These are phyloP conservation scores for Stropharia rugosoannulata DNA, from an alignment of 768 basidiomycete genomes.

Conservation along the genomic window DNA sequence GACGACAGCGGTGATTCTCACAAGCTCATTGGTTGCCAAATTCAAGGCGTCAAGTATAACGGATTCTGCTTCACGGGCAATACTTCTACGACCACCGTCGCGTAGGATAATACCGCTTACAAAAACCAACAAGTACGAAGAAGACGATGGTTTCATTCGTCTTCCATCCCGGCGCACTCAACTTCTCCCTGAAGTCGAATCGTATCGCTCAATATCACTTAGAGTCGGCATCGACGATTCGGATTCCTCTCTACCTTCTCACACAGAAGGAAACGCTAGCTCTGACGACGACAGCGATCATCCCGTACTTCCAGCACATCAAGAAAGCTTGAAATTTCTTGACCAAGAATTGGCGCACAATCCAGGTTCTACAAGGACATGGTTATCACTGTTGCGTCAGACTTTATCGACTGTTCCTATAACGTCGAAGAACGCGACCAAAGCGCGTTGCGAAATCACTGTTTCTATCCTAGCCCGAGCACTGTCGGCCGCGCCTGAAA, in stretches of 20 bases:
- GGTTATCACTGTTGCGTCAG: slow-evolving; percentile 65
- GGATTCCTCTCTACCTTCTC: slow-evolving; percentile 30
- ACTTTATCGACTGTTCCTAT: slow-evolving; percentile 62
- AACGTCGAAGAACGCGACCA: slow-evolving; percentile 65
- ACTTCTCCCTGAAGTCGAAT: slow-evolving; percentile 27
- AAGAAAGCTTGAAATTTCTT: slow-evolving; percentile 55
- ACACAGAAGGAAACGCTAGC: slow-evolving; percentile 28
- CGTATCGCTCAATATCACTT: slow-evolving; percentile 51
- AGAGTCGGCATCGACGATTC: slow-evolving; percentile 29
- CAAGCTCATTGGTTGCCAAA: slow-evolving; percentile 2
- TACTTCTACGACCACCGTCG: slow-evolving; percentile 53
- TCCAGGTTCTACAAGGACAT: slow-evolving; percentile 53
- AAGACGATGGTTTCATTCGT: slow-evolving; percentile 66
- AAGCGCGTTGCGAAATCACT: slow-evolving; percentile 69
- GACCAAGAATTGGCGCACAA: slow-evolving; percentile 52
- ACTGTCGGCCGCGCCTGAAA: slow-evolving; percentile 50
- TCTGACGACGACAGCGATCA: slow-evolving; percentile 36
- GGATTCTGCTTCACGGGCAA: slow-evolving; percentile 52
- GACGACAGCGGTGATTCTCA: background rate
- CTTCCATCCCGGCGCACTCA: slow-evolving; percentile 43
- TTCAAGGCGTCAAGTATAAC: slow-evolving; percentile 50
- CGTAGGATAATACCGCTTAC: slow-evolving; percentile 42
- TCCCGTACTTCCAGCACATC: slow-evolving; percentile 48
- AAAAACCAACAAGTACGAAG: slow-evolving; percentile 47
- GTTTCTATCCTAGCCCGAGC: slow-evolving; percentile 69